Evolutionary conservation across 345 rosid genomes (phyloP).

Genomic region (Brassica carinata): DNA sequence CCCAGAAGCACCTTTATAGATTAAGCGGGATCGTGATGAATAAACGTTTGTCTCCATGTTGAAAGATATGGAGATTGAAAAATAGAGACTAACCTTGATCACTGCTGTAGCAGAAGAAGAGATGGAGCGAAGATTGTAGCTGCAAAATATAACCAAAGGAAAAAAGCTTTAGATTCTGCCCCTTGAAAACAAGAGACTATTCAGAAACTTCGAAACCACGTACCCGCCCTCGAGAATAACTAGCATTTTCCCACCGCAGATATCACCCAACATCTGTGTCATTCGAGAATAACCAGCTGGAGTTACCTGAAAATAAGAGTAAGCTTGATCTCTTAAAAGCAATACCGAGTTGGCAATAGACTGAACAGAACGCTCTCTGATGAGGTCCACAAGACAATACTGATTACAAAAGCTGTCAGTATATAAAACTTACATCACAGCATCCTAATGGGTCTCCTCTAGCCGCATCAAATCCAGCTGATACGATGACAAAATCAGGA

Average conservation of each 20-base stretch:
- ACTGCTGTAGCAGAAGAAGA: conserved; percentile 95
- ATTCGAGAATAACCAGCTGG: conserved; percentile 88
- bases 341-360: background rate
- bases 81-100: conserved; percentile 63
- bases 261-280: conserved; percentile 70
- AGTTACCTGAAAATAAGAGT: conserved; percentile 58
- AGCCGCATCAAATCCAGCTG: conserved; percentile 99
- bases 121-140: conserved; percentile 95
- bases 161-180: background rate
- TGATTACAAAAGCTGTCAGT: conserved; percentile 9
- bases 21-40: background rate
- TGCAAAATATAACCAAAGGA: conserved; percentile 41
- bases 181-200: conserved; percentile 6
- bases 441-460: conserved; percentile 97
- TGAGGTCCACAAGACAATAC: background rate
- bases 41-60: background rate
- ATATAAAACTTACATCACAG: conserved; percentile 73
- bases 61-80: conserved; percentile 4
- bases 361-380: background rate
- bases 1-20: conserved; percentile 71
- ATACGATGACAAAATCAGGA: conserved; percentile 93
- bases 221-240: conserved; percentile 99
- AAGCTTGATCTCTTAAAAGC: background rate
- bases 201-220: conserved; percentile 25
- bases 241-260: conserved; percentile 82